phyloP scores from a whole-genome alignment of 2,329 filamentous ascomycete genomes.

The Dactylonectria estremocensis region DNA sequence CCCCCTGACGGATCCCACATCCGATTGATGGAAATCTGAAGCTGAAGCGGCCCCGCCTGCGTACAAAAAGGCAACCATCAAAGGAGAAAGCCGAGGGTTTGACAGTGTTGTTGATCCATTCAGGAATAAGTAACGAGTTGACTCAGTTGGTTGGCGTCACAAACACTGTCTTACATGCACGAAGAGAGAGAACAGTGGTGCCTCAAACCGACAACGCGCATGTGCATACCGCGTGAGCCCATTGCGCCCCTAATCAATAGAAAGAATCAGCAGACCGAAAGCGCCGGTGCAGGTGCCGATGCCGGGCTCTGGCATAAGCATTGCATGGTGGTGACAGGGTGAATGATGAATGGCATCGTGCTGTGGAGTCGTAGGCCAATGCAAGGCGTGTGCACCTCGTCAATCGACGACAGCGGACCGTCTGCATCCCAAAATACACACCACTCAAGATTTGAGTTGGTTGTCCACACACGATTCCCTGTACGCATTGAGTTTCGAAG shows the following conservation, averaged over 20 bases:
- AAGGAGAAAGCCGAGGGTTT: neutral
- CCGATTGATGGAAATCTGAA: constrained; percentile 20
- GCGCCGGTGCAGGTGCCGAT: constrained; percentile 10
- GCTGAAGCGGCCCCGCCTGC: constrained; percentile 5
- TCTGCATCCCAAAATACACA: neutral
- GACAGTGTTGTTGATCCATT: neutral
- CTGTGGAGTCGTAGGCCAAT: constrained; percentile 3
- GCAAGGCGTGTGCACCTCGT: constrained; percentile 31
- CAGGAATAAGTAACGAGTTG: neutral
- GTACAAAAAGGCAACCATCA: constrained; percentile 12
- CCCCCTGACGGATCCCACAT: constrained; percentile 21
- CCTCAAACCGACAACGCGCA: neutral
- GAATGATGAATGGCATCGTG: constrained; percentile 14
- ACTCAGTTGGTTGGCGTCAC: constrained; percentile 5
- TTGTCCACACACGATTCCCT: neutral
- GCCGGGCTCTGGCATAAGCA: constrained; percentile 23
- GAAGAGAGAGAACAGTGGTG: neutral
- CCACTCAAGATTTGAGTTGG: constrained; percentile 5
- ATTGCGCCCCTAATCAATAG: constrained; percentile 14
- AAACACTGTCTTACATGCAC: neutral
- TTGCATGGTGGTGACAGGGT: constrained; percentile 17
- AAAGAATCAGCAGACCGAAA: constrained; percentile 25
- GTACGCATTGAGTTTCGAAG: neutral
- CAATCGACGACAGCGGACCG: constrained; percentile 35
- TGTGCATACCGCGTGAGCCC: neutral